Evolutionary conservation across 2,329 filamentous ascomycete genomes (phyloP), one percentile per base, ranked within the genome.

Genomic region (Gaeumannomyces tritici): DNA sequence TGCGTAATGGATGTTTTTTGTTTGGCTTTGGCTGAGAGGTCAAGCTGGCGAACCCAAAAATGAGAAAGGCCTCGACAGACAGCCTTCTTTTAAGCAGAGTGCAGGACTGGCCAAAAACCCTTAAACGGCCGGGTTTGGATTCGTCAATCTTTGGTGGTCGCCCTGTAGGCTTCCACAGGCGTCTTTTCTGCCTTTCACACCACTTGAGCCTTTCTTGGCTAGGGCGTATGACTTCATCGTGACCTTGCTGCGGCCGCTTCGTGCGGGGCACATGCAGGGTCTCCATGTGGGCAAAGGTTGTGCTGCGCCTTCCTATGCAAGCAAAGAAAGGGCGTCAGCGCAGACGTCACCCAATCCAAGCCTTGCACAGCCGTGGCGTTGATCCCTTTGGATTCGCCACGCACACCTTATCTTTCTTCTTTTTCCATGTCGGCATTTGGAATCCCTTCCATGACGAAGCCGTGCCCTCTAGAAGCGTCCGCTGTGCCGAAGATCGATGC

Each of bases 151-250:
- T n/a, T n/a, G n/a, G 42, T 47, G 18, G 13, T 6, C 42, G 15
- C 15, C 42, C 13, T 15, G 35, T 47, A 47, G 35, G 35, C 35
- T 3, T 33, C 35, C n/a, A n/a, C n/a, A n/a, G n/a, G n/a, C n/a
- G n/a, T n/a, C n/a, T n/a, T n/a, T n/a, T n/a, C n/a, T n/a, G n/a
- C 18, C 18, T 18, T 21, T 2, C 18, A 9, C 42, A 51, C 42
- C 42, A 21, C 21, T n/a, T 15, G 18, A 21, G 42, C 42, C 42
- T 21, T 35, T 51, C 18, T n/a, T 51, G 42, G 42, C 42, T 4
- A 24, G n/a, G 42, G 42, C 57, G 57, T 31, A 59, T 59, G 28
- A 59, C 57, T 35, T 59, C 57, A 59, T 59, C 24, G 31, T 59
- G 57, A 59, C 42, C 42, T 9, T 21, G 42, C 42, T 51, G 42